Base-by-base conservation (phyloP, 1,284 basidiomycete genomes). In the Cutaneotrichosporon mucoides region DNA sequence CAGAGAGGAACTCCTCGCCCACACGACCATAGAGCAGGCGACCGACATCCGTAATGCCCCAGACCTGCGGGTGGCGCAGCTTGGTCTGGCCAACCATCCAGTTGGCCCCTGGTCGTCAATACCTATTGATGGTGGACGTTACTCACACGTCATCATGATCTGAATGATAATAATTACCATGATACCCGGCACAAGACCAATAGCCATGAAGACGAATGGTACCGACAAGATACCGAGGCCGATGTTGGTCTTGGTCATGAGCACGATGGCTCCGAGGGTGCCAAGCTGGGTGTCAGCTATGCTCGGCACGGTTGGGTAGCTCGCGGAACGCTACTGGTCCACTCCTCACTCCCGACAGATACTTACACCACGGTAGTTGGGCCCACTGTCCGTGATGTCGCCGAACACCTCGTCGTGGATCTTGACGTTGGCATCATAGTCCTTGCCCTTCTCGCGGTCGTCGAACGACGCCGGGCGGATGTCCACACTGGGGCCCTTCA, bases 101-200 rank as follows among this genome's bases (percentile, higher is more conserved):
- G 5, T 51, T 52, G 36, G 55, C 50, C 46, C 24, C 33, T 8
- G 6, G 13, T 12, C 35, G 34, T 49, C 42, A n/a, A 35, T 11
- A 40, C 36, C 33, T 6, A 9, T 16, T 24, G 16, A 12, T 12
- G 37, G 13, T 69, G 69, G 8, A 55, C 53, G 12, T 70, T 8
- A 74, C 63, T 11, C 58, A 48, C 63, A 72, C 8, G 68, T 63
- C 9, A 65, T 65, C 45, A 73, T 65, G 24, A 45, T 49, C 9
- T 63, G 67, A 3, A 73, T 55, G 13, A 62, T 50, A 9, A 72
- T 7, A 24, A 74, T 54, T 41, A 69, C 44, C 10, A 72, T 56
- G 15, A 69, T 47, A 10, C 73, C 73, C 1, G 72, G 70, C 1
- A 71, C 65, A 35, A 70, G 64, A 7, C 75, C 73, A n/a, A 76